Conservation (phyloP, 208 protist species). For the Trypanosoma brucei region DNA sequence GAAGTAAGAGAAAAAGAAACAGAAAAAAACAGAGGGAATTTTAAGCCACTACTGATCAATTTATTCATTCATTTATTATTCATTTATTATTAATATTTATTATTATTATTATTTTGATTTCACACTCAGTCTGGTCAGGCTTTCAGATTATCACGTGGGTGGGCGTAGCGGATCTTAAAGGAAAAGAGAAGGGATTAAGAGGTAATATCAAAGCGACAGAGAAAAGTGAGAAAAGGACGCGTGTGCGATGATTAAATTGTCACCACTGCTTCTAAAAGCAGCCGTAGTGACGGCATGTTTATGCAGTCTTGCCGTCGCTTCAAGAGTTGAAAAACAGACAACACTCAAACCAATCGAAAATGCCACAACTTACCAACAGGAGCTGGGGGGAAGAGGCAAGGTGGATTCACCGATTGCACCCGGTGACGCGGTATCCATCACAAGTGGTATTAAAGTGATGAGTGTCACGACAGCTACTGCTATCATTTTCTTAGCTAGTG, state of each 20-base stretch:
- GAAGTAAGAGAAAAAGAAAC: not conserved
- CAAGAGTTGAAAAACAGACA: too few relatives aligned
- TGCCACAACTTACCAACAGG: too few relatives aligned
- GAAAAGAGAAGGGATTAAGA: not conserved
- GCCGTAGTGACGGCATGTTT: too few relatives aligned
- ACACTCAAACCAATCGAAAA: too few relatives aligned
- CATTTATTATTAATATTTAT: too few relatives aligned
- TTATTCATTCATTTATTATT: too few relatives aligned
- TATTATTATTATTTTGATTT: too few relatives aligned
- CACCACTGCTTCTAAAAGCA: too few relatives aligned
- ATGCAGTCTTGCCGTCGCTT: too few relatives aligned
- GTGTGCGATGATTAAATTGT: not conserved
- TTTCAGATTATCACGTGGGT: not conserved
- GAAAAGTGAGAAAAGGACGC: not conserved
- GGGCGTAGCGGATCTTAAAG: not conserved
- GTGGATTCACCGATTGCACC: too few relatives aligned
- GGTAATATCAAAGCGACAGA: not conserved
- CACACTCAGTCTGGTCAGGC: not conserved
- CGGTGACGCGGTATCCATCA: too few relatives aligned
- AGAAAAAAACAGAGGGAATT: not conserved
- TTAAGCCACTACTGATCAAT: not conserved
- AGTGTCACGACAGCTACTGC: constrained; percentile 26
- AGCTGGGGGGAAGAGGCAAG: too few relatives aligned
- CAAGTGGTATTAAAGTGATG: constrained; percentile 7
- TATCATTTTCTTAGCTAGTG: constrained; percentile 50